Evolutionary conservation across 192 early-diverging fungal genomes (phyloP).

Genomic region (Backusella tuberculispora): DNA sequence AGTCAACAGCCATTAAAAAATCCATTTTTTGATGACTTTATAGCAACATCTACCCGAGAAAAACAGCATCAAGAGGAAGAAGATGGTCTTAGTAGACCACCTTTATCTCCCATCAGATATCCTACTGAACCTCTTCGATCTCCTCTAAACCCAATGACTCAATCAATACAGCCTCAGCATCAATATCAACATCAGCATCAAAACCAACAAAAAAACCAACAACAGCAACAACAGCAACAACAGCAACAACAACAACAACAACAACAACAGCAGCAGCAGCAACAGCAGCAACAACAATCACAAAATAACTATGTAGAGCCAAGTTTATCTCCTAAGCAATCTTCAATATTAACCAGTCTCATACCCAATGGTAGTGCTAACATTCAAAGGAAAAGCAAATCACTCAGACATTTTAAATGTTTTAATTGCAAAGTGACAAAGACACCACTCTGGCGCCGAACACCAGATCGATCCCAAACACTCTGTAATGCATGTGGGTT

Average conservation of each 20-base stretch:
- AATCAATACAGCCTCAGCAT: too few relatives aligned
- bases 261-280: too few relatives aligned
- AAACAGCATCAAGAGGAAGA: background rate
- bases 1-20: background rate
- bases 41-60: background rate
- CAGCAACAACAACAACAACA: too few relatives aligned
- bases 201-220: too few relatives aligned
- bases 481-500: slow-evolving; percentile 97
- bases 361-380: too few relatives aligned
- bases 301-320: background rate
- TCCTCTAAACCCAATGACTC: background rate
- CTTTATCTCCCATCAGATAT: background rate
- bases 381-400: background rate
- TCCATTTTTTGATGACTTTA: background rate
- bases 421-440: slow-evolving; percentile 77
- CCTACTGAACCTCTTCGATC: background rate
- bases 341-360: background rate
- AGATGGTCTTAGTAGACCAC: background rate
- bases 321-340: background rate
- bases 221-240: too few relatives aligned
- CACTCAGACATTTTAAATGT: slow-evolving; percentile 45
- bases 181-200: too few relatives aligned
- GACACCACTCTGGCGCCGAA: slow-evolving; percentile 91
- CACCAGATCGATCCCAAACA: slow-evolving; percentile 73
- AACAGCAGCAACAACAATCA: background rate